Conservation (phyloP, 192 early-diverging fungal species). For the Coemansia sp. region DNA sequence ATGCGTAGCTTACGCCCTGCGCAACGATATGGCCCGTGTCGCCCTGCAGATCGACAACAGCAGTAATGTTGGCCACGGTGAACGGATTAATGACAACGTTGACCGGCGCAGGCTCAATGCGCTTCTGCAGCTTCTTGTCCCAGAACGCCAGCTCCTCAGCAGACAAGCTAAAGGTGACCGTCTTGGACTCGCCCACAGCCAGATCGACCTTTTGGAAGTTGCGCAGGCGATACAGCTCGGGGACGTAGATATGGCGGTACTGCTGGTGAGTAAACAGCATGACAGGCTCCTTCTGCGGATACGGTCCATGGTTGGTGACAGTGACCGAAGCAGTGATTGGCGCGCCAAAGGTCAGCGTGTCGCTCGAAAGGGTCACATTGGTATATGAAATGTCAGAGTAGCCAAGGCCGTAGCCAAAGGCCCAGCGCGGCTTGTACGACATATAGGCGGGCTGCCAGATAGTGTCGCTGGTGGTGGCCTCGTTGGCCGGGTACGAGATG, state of each 20-base stretch:
- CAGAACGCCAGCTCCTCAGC: constrained; percentile 33
- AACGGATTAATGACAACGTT: constrained; percentile 9
- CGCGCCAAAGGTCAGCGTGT: constrained; percentile 2
- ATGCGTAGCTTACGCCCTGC: constrained; percentile 8
- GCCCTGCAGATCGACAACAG: constrained; percentile 17
- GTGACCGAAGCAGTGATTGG: constrained; percentile 37
- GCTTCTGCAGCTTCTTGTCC: constrained; percentile 15
- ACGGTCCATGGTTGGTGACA: constrained; percentile 48
- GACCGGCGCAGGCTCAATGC: constrained; percentile 31
- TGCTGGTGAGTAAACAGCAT: constrained; percentile 55
- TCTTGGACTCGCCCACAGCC: constrained; percentile 38
- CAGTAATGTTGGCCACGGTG: constrained; percentile 7
- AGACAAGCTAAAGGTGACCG: constrained; percentile 38
- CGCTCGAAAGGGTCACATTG: constrained; percentile 32
- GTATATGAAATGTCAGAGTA: constrained; percentile 56
- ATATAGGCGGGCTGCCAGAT: constrained; percentile 50
- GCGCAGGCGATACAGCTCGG: constrained; percentile 53
- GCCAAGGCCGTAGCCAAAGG: constrained; percentile 59
- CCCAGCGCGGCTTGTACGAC: constrained; percentile 53
- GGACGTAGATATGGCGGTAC: constrained; percentile 53
- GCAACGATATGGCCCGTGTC: constrained; percentile 23
- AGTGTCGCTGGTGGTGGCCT: constrained; percentile 32
- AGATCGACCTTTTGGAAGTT: constrained; percentile 52
- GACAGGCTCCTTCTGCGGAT: constrained; percentile 53
- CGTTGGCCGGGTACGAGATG: constrained; percentile 57